These are phyloP conservation scores for Malus hybrid DNA, from an alignment of 331 rosid species.

Conservation along the genomic window DNA sequence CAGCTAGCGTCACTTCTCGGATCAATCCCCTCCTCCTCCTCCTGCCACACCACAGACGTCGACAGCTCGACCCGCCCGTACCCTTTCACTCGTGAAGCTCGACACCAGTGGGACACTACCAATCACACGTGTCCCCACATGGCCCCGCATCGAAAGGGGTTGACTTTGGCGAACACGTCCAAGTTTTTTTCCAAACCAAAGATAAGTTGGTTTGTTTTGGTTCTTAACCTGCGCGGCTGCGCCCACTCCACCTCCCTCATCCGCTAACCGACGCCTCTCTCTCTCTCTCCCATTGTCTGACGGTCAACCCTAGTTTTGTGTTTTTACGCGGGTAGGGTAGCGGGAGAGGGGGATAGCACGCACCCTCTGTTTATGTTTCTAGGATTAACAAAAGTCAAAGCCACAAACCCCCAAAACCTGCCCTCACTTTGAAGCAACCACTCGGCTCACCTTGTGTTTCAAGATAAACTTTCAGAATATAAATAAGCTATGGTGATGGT, in stretches of 20 bases:
- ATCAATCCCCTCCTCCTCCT: not conserved
- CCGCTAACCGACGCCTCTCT: constrained; percentile 42
- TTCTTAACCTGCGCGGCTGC: not conserved
- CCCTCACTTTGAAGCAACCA: constrained; percentile 58
- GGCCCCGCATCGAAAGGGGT: constrained; percentile 1
- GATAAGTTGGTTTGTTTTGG: not conserved
- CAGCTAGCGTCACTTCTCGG: constrained; percentile 5
- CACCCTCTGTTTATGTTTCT: not conserved
- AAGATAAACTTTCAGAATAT: not conserved
- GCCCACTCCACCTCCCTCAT: not conserved
- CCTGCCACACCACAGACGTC: not conserved
- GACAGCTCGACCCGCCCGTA: constrained; percentile 5
- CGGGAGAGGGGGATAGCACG: not conserved
- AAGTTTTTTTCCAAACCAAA: not conserved
- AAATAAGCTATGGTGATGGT: not conserved
- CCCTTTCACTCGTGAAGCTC: constrained; percentile 24
- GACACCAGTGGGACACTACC: not conserved
- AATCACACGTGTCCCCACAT: constrained; percentile 16
- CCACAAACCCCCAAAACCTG: constrained; percentile 38
- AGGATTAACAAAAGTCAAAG: constrained; percentile 52
- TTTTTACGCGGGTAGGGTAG: constrained; percentile 24
- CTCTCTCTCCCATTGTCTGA: constrained; percentile 18
- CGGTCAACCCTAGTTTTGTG: constrained; percentile 36
- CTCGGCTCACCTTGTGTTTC: constrained; percentile 3
- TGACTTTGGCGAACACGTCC: constrained; percentile 32